Percentiles rank a stretch among this genome's conserved stretches.
Conservation (phyloP, 345 rosid genomes). For the Pugionium dolabratum region DNA sequence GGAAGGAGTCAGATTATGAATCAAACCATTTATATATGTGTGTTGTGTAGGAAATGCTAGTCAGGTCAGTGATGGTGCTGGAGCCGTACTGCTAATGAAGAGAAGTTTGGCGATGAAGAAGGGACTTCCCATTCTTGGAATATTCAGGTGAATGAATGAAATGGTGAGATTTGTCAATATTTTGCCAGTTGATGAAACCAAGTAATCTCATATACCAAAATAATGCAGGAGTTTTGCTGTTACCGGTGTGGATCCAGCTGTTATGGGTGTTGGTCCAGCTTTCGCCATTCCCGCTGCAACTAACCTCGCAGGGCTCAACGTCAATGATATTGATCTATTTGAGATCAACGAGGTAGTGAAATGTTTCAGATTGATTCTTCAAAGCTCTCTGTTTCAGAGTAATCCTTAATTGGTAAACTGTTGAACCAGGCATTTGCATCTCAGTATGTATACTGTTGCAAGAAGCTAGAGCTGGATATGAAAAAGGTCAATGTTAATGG, state of each 20-base stretch:
- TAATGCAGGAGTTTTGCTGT: slow-evolving; percentile 86
- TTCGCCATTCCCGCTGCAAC: slow-evolving; percentile 93
- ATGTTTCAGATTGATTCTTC: not conserved
- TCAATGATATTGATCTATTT: slow-evolving; percentile 68
- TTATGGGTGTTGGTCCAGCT: slow-evolving; percentile 96
- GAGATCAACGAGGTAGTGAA: slow-evolving; percentile 89
- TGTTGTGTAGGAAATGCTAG: slow-evolving; percentile 75
- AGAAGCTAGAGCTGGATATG: slow-evolving; percentile 71
- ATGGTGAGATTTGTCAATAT: not conserved
- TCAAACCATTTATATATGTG: slow-evolving; percentile 5
- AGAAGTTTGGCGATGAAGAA: slow-evolving; percentile 78
- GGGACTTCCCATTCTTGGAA: slow-evolving; percentile 91
- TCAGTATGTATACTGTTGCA: slow-evolving; percentile 76
- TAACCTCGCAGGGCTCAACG: slow-evolving; percentile 70
- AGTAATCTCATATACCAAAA: not conserved
- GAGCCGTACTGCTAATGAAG: slow-evolving; percentile 92
- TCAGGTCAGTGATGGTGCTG: slow-evolving; percentile 98
- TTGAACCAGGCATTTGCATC: slow-evolving; percentile 88
- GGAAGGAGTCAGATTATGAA: not conserved
- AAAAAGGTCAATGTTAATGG: slow-evolving; percentile 91
- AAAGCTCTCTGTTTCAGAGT: not conserved
- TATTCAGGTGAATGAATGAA: slow-evolving; percentile 60
- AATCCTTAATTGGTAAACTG: not conserved
- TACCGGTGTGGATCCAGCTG: slow-evolving; percentile 93
- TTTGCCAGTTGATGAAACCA: not conserved